A percentile compares a stretch with the other conserved stretches of the same genome.
These are phyloP conservation scores for Psophocarpus tetragonolobus DNA, from an alignment of 306 rosid genomes.

Conservation along the genomic window DNA sequence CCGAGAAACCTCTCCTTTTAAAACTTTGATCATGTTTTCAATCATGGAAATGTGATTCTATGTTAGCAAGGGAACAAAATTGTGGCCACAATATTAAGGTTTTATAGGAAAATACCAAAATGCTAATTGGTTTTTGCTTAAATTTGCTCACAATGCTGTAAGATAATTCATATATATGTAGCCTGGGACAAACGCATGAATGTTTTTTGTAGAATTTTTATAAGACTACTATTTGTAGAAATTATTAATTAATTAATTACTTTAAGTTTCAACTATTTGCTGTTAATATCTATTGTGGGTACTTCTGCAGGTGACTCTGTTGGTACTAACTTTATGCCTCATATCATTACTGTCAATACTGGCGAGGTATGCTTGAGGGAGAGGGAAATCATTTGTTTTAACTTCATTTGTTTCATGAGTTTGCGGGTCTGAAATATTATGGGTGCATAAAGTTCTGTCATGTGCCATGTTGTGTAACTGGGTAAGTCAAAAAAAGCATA, in stretches of 20 bases:
- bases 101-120: background rate
- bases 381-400: background rate
- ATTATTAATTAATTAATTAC: background rate
- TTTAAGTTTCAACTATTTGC: background rate
- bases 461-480: background rate
- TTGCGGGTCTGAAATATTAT: background rate
- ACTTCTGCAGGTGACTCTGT: constrained; percentile 49
- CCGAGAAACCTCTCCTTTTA: background rate
- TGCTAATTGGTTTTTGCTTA: background rate
- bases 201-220: background rate
- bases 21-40: constrained; percentile 16
- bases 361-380: constrained; percentile 60
- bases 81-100: background rate
- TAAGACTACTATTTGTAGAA: background rate
- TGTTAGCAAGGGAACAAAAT: constrained; percentile 19
- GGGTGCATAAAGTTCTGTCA: background rate
- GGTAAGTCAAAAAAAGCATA: background rate
- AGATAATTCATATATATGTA: background rate
- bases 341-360: constrained; percentile 58
- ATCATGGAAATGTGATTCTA: constrained; percentile 25
- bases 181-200: background rate
- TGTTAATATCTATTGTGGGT: constrained; percentile 21
- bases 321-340: constrained; percentile 70
- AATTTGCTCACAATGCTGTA: background rate
- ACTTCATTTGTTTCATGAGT: background rate